These are phyloP conservation scores for Geotrichum carabidarum DNA, from an alignment of 1,139 yeast species.

Conservation along the genomic window DNA sequence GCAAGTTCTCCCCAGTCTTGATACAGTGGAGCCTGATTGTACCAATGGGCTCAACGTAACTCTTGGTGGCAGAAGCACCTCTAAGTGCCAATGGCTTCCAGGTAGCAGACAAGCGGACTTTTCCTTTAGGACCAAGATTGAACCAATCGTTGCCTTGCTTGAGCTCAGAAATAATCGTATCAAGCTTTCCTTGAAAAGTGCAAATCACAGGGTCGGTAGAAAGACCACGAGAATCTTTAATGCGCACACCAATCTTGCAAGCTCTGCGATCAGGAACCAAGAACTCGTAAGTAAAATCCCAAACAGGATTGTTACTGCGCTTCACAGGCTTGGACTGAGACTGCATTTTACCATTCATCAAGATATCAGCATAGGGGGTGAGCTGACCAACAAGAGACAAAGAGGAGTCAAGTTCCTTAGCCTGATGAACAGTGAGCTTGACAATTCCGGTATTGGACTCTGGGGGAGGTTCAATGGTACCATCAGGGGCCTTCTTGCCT, in stretches of 20 bases:
- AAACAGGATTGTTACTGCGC: constrained; percentile 62
- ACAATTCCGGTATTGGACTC: constrained; percentile 91
- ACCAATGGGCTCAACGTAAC: constrained; percentile 90
- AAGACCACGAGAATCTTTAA: constrained; percentile 61
- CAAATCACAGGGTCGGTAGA: constrained; percentile 59
- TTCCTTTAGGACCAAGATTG: constrained; percentile 62
- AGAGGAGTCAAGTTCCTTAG: constrained; percentile 61
- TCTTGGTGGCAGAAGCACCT: constrained; percentile 57
- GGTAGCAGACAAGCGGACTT: constrained; percentile 57
- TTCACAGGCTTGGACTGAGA: constrained; percentile 55
- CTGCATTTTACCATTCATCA: constrained; percentile 55
- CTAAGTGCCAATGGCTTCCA: constrained; percentile 86
- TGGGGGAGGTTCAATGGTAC: constrained; percentile 81
- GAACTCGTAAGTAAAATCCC: constrained; percentile 62
- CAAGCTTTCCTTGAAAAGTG: constrained; percentile 43
- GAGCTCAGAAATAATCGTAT: constrained; percentile 68
- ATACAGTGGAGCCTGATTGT: constrained; percentile 71
- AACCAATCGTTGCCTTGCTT: constrained; percentile 76
- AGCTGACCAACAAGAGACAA: constrained; percentile 62
- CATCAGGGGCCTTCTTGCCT: constrained; percentile 72
- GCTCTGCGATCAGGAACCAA: constrained; percentile 71
- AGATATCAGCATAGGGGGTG: constrained; percentile 67
- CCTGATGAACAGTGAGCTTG: constrained; percentile 64
- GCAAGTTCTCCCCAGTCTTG: constrained; percentile 56
- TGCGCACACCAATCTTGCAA: constrained; percentile 57